Percentiles rank a stretch among this genome's conserved stretches.
Evolutionary conservation across 2,329 filamentous ascomycete species (phyloP).

Genomic region (Amauroascus niger): DNA sequence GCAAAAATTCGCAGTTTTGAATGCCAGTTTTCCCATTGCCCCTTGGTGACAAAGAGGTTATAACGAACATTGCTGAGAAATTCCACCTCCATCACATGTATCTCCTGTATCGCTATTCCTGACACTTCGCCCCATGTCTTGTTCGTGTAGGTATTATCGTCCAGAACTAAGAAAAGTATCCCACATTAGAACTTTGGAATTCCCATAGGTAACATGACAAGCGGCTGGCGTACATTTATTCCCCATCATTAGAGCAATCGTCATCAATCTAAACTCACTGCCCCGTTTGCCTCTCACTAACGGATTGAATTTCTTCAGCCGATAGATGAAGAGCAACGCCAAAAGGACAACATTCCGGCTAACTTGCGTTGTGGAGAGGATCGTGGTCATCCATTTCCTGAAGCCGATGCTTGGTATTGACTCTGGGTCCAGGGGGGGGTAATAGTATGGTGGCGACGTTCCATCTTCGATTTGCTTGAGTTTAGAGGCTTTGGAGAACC

Average conservation of each 20-base stretch:
- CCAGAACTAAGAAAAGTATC: constrained; percentile 54
- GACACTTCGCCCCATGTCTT: constrained; percentile 99
- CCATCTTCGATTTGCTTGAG: constrained; percentile 61
- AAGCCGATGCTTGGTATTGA: constrained; percentile 72
- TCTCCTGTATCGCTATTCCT: constrained; percentile 83
- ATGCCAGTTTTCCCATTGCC: constrained; percentile 83
- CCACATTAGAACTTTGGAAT: not conserved
- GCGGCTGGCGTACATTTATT: constrained; percentile 65
- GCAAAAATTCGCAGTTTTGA: constrained; percentile 70
- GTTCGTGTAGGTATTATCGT: constrained; percentile 99
- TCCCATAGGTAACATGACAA: not conserved
- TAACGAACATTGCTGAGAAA: constrained; percentile 98
- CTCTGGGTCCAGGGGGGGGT: constrained; percentile 53
- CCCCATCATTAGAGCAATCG: constrained; percentile 91
- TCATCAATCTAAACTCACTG: constrained; percentile 86
- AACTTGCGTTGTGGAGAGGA: constrained; percentile 88
- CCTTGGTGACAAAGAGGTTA: constrained; percentile 73
- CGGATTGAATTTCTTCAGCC: constrained; percentile 82
- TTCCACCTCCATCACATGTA: constrained; percentile 99
- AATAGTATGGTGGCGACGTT: constrained; percentile 34
- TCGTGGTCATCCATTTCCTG: constrained; percentile 84
- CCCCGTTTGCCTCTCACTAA: constrained; percentile 82
- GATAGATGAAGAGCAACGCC: constrained; percentile 84
- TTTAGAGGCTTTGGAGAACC: constrained; percentile 84
- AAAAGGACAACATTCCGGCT: constrained; percentile 90